Conservation (phyloP, 2,329 filamentous ascomycete genomes). For the Hymenoscyphus fraxineus region DNA sequence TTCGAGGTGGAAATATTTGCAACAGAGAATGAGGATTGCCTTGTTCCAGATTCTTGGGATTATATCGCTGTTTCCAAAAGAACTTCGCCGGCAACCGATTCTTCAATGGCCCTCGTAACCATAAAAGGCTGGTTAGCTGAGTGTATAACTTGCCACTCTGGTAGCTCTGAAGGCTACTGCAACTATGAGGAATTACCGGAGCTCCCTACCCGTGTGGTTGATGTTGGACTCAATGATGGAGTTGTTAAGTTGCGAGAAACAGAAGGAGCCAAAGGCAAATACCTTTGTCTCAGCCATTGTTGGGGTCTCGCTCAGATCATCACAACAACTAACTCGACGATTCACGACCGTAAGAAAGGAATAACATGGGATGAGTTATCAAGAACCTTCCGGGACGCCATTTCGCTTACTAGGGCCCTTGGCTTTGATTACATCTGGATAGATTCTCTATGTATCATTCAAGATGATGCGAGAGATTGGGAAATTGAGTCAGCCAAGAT, state of each 20-base stretch:
- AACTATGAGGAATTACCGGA: background rate
- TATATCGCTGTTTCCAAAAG: slow-evolving; percentile 2
- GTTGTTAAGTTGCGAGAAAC: slow-evolving; percentile 5
- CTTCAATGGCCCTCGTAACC: background rate
- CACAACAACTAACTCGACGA: slow-evolving; percentile 1
- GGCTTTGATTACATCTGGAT: slow-evolving; percentile 30
- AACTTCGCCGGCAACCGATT: slow-evolving; percentile 8
- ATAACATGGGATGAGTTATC: slow-evolving; percentile 18
- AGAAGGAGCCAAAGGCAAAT: background rate
- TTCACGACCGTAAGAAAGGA: slow-evolving; percentile 5
- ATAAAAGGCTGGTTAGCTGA: background rate
- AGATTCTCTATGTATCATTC: slow-evolving; percentile 18
- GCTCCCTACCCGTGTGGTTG: background rate
- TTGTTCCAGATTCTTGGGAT: slow-evolving; percentile 6
- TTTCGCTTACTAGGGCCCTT: slow-evolving; percentile 19
- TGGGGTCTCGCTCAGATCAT: slow-evolving; percentile 15
- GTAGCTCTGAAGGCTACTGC: background rate
- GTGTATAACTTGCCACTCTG: background rate
- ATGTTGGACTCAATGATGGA: background rate
- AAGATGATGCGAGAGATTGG: slow-evolving; percentile 26
- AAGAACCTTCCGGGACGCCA: slow-evolving; percentile 29
- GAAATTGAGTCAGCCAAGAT: slow-evolving; percentile 17
- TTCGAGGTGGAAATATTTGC: slow-evolving; percentile 7
- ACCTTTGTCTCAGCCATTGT: slow-evolving; percentile 16
- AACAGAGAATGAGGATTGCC: slow-evolving; percentile 3